Evolutionary conservation across 2,329 filamentous ascomycete species (phyloP), one percentile per base, ranked within the genome.

Genomic region (Ophiostoma novo-ulmi): DNA sequence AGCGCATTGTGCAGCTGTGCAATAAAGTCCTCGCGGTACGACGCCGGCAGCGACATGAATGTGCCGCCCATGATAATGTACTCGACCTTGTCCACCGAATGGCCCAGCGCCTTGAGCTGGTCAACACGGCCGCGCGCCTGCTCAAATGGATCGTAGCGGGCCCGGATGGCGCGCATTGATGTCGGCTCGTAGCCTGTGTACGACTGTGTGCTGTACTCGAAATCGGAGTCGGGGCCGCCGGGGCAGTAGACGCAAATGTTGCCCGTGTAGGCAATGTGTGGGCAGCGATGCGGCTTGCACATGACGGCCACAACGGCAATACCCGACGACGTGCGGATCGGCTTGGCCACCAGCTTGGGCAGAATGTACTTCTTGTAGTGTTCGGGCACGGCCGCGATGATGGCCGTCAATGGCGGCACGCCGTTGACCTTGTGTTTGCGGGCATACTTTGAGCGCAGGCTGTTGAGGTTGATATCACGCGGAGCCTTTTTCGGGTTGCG

Each of bases 21-120:
- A 72, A 99, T 97, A 77, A 99, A 99, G 71, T 92, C 89, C 73
- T 99, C 92, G 38, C 95, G 86, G 80, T 99, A 99, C 35, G 90
- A 89, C 76, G 93, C 89, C 10, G 94, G 86, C 36, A 99, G 82
- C 2, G 94, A 98, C 96, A 99, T 99, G 81, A 99, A 99, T 0
- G 95, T 99, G 75, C 95, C 95, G 72, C 95, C 95, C 95, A 99
- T 99, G 78, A 99, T 97, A 78, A 99, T 99, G 80, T 98, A 99
- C 82, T 99, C 95, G 35, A 99, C 95, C 80, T 99, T 99, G 82
- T 99, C 95, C 67, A 99, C 95, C 65, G 93, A 97, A 80, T 99
- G 95, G 0, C 95, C 95, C 0, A 99, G 85, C 1, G 92, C 91
- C 80, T 97, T 96, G 78, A 99, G 93, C 81, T 99, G 95, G 76